phyloP scores from a whole-genome alignment of 1,284 basidiomycete species.

The Coriolopsis trogii region DNA sequence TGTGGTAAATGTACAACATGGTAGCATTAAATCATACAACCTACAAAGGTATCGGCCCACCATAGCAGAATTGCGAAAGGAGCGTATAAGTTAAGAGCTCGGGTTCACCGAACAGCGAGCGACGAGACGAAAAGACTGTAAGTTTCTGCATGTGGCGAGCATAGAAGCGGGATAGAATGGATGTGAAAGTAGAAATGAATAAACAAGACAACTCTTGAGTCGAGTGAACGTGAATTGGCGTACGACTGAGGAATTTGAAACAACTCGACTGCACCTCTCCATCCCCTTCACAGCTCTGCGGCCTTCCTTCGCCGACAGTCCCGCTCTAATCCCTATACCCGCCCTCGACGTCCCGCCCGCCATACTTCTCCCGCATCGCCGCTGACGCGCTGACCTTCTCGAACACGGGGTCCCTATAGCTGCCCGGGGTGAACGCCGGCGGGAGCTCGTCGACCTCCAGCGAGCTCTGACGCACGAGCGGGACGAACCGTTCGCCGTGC shows the following conservation, averaged over 20 bases:
- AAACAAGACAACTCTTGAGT: not conserved
- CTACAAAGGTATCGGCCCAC: not conserved
- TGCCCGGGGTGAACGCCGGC: conserved; percentile 31
- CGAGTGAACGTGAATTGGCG: too few species aligned
- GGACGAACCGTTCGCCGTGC: not conserved
- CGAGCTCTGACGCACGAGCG: conserved; percentile 18
- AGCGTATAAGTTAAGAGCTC: conserved; percentile 1
- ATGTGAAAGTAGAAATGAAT: not conserved
- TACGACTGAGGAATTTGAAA: too few species aligned
- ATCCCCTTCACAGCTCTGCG: too few species aligned
- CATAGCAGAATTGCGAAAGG: not conserved
- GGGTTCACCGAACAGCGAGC: not conserved
- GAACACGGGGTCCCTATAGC: conserved; percentile 28
- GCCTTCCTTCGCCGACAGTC: not conserved
- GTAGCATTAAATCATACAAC: not conserved
- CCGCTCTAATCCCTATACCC: conserved; percentile 1
- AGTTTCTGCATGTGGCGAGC: not conserved
- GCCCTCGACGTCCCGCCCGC: not conserved
- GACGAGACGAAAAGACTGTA: not conserved
- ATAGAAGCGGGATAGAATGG: not conserved
- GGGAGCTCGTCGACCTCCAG: conserved; percentile 25
- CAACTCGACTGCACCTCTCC: not conserved
- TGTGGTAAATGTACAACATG: not conserved
- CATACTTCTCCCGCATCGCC: conserved; percentile 23
- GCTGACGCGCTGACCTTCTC: conserved; percentile 31